Evolutionary conservation across 2,329 filamentous ascomycete species (phyloP), one percentile per base, ranked within the genome.

Genomic region (Amesomyces nigricolor): DNA sequence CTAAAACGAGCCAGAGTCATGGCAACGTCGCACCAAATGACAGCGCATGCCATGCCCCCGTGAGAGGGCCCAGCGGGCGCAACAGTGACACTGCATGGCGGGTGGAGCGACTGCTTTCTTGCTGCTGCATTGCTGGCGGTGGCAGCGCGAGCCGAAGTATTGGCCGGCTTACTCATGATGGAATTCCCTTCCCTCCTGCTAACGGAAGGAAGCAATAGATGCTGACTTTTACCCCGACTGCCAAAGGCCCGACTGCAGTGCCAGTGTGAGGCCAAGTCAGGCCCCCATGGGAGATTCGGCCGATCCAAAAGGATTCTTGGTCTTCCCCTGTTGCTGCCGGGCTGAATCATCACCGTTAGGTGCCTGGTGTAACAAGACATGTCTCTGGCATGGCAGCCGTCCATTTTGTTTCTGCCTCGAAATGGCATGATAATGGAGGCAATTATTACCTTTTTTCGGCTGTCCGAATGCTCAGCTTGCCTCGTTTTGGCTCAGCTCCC

Each of bases 151-250:
- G 13, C 48, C 44, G 35, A 53, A 52, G 51, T 49, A 61, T 45
- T 58, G 53, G 53, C 38, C 47, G 39, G 55, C 57, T 61, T 61
- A 59, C 54, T 57, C 45, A 54, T 39, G 51, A 14, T 29, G 51
- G 32, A 35, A 35, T 9, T 35, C 8, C 32, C 19, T 29, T 1
- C 8, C 32, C 19, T 29, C 17, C 22, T 44, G 9, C 16, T 22
- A 14, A 30, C 17, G 10, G 11, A 16, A 35, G 32, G 32, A 35
- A 11, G 32, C 32, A 35, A 10, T 11, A 7, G 32, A 35, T 30
- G 32, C 46, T 32, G 13, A 43, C 35, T 17, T 37, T 40, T 43
- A 49, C 35, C 7, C 48, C 14, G 32, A 17, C 2, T 53, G 26
- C 45, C 38, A 53, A 54, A 54, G 53, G 47, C 54, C 54, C 51